These are phyloP conservation scores for Quercus dentata DNA, from an alignment of 306 rosid species.

Conservation along the genomic window DNA sequence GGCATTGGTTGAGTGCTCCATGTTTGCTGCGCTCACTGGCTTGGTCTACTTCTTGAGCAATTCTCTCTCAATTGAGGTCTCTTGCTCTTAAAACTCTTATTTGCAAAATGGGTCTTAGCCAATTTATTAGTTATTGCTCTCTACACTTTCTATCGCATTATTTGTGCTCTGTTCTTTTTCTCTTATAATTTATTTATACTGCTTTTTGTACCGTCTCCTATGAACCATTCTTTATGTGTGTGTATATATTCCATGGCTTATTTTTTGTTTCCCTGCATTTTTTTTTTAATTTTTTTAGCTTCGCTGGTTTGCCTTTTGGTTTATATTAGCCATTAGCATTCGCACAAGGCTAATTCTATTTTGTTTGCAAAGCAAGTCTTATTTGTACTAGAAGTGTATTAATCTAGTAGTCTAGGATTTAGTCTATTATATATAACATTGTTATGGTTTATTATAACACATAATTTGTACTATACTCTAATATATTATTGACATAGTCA, in stretches of 20 bases:
- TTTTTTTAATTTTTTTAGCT: neutral
- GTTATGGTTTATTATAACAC: too few relatives aligned
- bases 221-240: neutral
- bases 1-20: constrained; percentile 95
- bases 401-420: too few relatives aligned
- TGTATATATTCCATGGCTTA: neutral
- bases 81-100: constrained; percentile 2
- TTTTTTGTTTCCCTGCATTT: neutral
- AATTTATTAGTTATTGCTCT: neutral
- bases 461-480: too few relatives aligned
- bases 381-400: too few relatives aligned
- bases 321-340: too few relatives aligned
- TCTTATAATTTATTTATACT: neutral
- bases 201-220: neutral
- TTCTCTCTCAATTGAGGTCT: constrained; percentile 87
- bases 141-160: neutral
- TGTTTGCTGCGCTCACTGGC: constrained; percentile 95
- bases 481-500: too few relatives aligned
- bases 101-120: neutral
- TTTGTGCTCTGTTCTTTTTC: neutral
- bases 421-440: too few relatives aligned
- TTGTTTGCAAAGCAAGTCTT: too few relatives aligned
- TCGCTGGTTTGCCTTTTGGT: neutral
- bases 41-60: constrained; percentile 93
- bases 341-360: too few relatives aligned